Percentiles rank a stretch among this genome's conserved stretches.
Conservation (phyloP, 805 yeast genomes). For the Kazachstania kunashirensis region DNA sequence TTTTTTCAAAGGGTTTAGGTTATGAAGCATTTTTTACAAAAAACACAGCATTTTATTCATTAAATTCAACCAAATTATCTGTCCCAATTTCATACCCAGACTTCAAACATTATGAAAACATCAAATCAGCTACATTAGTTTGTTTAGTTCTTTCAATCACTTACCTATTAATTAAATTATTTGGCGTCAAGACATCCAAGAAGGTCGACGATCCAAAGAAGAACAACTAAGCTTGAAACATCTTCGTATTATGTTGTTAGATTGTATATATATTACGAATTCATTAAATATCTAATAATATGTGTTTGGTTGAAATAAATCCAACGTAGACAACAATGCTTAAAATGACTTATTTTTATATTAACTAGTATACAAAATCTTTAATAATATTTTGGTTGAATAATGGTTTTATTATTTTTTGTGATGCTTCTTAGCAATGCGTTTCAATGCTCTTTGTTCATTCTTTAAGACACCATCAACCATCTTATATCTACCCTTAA, state of each 20-base stretch:
- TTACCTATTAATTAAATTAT: slow-evolving; percentile 26
- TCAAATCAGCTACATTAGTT: slow-evolving; percentile 31
- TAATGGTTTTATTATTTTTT: too few relatives aligned
- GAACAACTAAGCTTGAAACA: background rate
- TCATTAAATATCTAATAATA: too few relatives aligned
- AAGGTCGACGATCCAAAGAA: background rate
- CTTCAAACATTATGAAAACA: slow-evolving; percentile 18
- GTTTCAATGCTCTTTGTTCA: slow-evolving; percentile 85
- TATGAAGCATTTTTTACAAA: slow-evolving; percentile 39
- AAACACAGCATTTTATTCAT: slow-evolving; percentile 35
- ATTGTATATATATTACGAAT: too few relatives aligned
- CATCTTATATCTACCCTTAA: slow-evolving; percentile 97
- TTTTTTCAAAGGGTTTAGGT: slow-evolving; percentile 34
- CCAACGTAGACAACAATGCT: too few relatives aligned
- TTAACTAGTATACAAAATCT: too few relatives aligned
- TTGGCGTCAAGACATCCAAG: background rate
- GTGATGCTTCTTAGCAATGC: slow-evolving; percentile 74
- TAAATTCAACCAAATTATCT: slow-evolving; percentile 14
- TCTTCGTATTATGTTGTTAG: too few relatives aligned
- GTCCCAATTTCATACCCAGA: slow-evolving; percentile 38
- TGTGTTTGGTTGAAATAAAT: too few relatives aligned
- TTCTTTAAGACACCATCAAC: slow-evolving; percentile 97
- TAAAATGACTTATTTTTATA: too few relatives aligned
- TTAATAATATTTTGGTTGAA: too few relatives aligned
- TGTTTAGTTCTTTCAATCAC: slow-evolving; percentile 30